Evolutionary conservation across 768 basidiomycete genomes (phyloP).

Genomic region (Suillus plorans): DNA sequence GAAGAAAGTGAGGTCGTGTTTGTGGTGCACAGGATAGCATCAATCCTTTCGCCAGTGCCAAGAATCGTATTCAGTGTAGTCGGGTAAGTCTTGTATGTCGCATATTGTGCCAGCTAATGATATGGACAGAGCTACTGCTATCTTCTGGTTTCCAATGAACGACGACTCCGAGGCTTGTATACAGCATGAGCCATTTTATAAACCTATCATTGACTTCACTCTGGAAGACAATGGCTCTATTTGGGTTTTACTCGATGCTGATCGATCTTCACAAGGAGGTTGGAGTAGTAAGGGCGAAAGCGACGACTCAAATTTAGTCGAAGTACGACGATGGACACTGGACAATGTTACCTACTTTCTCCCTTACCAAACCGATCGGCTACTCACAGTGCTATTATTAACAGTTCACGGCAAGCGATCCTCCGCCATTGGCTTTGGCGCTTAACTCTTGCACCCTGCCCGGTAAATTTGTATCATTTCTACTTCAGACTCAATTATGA

Average conservation of each 20-base stretch:
- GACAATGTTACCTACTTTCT: slow-evolving; percentile 37
- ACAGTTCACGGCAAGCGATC: slow-evolving; percentile 22
- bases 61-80: slow-evolving; percentile 65
- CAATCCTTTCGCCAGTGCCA: slow-evolving; percentile 37
- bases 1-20: slow-evolving; percentile 42
- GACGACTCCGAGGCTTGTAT: slow-evolving; percentile 23
- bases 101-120: background rate
- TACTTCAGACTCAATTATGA: background rate
- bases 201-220: slow-evolving; percentile 62
- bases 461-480: slow-evolving; percentile 36
- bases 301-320: slow-evolving; percentile 24
- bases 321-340: slow-evolving; percentile 32
- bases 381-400: background rate
- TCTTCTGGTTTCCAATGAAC: slow-evolving; percentile 50
- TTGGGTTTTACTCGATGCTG: slow-evolving; percentile 51
- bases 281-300: slow-evolving; percentile 15
- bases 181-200: slow-evolving; percentile 47
- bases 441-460: slow-evolving; percentile 49
- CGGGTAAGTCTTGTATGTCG: slow-evolving; percentile 50
- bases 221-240: slow-evolving; percentile 37
- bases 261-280: slow-evolving; percentile 30
- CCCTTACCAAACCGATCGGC: background rate
- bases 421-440: slow-evolving; percentile 36
- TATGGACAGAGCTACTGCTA: slow-evolving; percentile 56
- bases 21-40: slow-evolving; percentile 57